Evolutionary conservation across 2,329 filamentous ascomycete genomes (phyloP).

Genomic region (Clonostachys rosea): DNA sequence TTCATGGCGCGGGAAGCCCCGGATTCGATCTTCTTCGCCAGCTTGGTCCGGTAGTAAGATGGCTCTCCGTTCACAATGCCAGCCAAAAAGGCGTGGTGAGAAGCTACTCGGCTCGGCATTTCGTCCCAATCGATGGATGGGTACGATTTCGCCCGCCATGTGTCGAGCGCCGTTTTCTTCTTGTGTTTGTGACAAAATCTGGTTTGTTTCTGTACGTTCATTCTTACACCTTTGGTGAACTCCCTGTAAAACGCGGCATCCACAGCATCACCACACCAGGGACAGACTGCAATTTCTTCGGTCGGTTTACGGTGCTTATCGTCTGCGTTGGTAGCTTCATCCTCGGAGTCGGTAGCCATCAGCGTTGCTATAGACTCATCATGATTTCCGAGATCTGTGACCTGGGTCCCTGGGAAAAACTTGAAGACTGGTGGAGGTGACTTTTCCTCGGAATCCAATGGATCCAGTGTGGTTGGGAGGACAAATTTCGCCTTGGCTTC

Average conservation of each 20-base stretch:
- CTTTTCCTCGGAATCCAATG: no score
- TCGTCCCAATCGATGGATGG: constrained; percentile 66
- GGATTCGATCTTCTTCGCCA: constrained; percentile 48
- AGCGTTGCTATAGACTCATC: no score
- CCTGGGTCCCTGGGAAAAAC: no score
- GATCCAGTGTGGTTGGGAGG: no score
- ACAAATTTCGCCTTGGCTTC: no score
- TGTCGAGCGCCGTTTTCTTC: constrained; percentile 42
- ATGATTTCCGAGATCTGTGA: no score
- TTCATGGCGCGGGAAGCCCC: constrained; percentile 58
- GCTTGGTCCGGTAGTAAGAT: constrained; percentile 56
- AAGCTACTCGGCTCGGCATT: constrained; percentile 53
- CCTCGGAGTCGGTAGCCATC: no score
- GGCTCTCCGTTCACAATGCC: constrained; percentile 51
- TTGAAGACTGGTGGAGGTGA: no score
- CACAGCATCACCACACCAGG: constrained; percentile 62
- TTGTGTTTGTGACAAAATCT: constrained; percentile 63
- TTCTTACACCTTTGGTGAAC: constrained; percentile 39
- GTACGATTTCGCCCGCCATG: constrained; percentile 52
- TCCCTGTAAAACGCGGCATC: constrained; percentile 47
- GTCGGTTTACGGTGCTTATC: neutral
- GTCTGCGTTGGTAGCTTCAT: neutral
- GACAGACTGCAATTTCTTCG: constrained; percentile 36
- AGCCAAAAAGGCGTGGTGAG: constrained; percentile 51
- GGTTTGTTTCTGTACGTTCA: constrained; percentile 54